These are phyloP conservation scores for Begonia loranthoides DNA, from an alignment of 306 rosid genomes.

Conservation along the genomic window DNA sequence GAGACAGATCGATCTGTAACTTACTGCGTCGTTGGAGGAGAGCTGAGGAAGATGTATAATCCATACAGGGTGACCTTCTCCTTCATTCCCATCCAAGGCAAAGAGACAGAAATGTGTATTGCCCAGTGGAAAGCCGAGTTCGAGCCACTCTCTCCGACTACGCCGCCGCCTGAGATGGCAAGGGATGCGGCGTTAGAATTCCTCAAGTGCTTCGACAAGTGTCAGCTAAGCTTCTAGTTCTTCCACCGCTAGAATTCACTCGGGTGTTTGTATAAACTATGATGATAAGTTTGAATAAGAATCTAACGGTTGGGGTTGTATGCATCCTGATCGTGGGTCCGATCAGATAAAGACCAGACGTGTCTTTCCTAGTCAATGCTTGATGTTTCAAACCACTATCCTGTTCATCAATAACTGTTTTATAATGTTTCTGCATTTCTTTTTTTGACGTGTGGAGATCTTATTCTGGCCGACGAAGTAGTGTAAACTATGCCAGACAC, in stretches of 20 bases:
- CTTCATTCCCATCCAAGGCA: constrained; percentile 19
- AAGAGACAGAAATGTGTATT: constrained; percentile 17
- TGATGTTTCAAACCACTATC: too few relatives aligned
- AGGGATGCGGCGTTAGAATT: constrained; percentile 25
- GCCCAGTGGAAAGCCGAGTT: constrained; percentile 26
- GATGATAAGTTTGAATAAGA: too few relatives aligned
- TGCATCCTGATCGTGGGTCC: too few relatives aligned
- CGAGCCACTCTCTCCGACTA: constrained; percentile 11
- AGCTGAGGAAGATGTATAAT: constrained; percentile 19
- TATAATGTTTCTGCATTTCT: too few relatives aligned
- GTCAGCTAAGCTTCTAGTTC: constrained; percentile 8
- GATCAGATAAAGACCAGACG: too few relatives aligned
- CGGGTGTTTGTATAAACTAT: too few relatives aligned
- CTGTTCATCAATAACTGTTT: too few relatives aligned
- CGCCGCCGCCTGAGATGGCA: constrained; percentile 24
- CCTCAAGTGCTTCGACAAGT: constrained; percentile 27
- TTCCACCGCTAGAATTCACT: not conserved
- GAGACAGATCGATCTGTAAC: constrained; percentile 16
- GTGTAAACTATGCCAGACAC: too few relatives aligned
- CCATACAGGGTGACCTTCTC: constrained; percentile 33
- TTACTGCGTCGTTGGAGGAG: constrained; percentile 27
- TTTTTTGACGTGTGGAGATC: too few relatives aligned
- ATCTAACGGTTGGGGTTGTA: too few relatives aligned
- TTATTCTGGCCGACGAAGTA: too few relatives aligned
- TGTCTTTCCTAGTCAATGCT: too few relatives aligned